These are phyloP conservation scores for Carnegiea gigantea DNA, from an alignment of 179 eudicot genomes.

Conservation along the genomic window DNA sequence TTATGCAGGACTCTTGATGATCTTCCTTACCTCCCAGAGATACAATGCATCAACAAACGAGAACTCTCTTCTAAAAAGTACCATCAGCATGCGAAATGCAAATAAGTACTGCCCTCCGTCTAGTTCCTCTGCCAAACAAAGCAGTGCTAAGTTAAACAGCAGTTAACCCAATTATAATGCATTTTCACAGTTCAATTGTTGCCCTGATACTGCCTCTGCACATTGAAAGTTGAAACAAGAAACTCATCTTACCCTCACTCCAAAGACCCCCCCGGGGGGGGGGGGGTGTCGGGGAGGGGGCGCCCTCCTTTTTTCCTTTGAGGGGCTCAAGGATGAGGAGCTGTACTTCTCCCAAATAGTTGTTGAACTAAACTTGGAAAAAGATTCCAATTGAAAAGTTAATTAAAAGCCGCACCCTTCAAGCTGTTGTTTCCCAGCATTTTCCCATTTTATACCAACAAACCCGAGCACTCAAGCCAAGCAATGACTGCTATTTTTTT, in stretches of 20 bases:
- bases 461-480: not conserved
- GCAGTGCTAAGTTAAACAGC: not conserved
- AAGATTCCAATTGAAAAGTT: not conserved
- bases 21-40: constrained; percentile 50
- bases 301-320: not conserved
- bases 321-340: not conserved
- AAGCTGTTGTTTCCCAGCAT: not conserved
- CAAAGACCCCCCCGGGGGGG: not conserved
- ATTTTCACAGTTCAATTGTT: not conserved
- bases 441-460: not conserved
- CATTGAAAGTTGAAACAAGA: not conserved
- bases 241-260: not conserved
- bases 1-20: not conserved
- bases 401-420: not conserved
- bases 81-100: constrained; percentile 59
- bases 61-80: constrained; percentile 51
- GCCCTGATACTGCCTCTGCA: not conserved
- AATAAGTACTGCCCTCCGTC: constrained; percentile 54
- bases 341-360: not conserved
- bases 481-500: no score
- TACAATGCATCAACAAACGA: constrained; percentile 48
- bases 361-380: no score
- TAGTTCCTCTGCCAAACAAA: constrained; percentile 39
- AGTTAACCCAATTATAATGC: not conserved
- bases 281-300: no score